phyloP scores from a whole-genome alignment of 225 moss, liverwort and hornwort species.

The Asterella californica region DNA sequence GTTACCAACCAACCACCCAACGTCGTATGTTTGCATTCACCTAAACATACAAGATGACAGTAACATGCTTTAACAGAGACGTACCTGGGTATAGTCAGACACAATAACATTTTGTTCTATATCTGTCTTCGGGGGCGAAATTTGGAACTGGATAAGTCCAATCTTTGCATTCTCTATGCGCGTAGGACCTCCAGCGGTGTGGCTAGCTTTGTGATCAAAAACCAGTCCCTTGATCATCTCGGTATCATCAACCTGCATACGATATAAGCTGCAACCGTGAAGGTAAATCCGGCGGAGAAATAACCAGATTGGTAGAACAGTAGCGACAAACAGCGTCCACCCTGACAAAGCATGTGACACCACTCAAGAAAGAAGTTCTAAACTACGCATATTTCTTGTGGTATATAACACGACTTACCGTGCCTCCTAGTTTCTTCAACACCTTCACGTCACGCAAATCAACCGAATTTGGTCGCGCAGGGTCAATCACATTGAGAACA shows the following conservation, averaged over 20 bases:
- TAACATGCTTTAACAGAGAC: neutral
- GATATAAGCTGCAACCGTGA: neutral
- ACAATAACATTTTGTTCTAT: conserved; percentile 93
- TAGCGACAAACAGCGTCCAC: neutral
- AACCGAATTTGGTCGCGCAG: conserved; percentile 67
- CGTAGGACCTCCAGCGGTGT: conserved; percentile 89
- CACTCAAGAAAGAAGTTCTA: neutral
- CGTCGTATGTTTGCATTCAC: neutral
- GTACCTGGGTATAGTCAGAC: conserved; percentile 95
- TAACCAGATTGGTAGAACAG: neutral
- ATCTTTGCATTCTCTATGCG: conserved; percentile 87
- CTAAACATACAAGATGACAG: neutral
- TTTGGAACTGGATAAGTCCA: conserved; percentile 89
- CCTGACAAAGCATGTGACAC: neutral
- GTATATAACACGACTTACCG: conserved; percentile 42
- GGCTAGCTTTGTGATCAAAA: conserved; percentile 97
- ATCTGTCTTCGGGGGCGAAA: conserved; percentile 94
- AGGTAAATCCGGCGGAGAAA: neutral
- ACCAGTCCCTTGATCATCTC: conserved; percentile 91
- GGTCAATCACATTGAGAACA: conserved; percentile 78
- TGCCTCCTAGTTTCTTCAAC: conserved; percentile 92
- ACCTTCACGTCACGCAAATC: conserved; percentile 92
- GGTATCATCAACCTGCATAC: conserved; percentile 80
- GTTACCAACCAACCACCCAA: neutral
- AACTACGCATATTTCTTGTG: neutral